These are phyloP conservation scores for Nannizziopsis barbatae DNA, from an alignment of 2,329 filamentous ascomycete genomes.

Conservation along the genomic window DNA sequence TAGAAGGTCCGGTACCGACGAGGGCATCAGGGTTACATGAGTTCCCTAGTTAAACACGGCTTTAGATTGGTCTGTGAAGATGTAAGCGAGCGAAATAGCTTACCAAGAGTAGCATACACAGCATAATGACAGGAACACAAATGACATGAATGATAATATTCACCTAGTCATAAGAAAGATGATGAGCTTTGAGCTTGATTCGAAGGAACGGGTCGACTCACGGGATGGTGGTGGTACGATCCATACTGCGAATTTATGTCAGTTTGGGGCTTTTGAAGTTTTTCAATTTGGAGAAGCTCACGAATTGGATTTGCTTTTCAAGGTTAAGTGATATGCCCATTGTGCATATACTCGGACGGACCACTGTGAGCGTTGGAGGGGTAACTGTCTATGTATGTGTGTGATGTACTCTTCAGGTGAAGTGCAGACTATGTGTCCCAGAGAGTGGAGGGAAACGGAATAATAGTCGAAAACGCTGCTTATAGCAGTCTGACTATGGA, in stretches of 20 bases:
- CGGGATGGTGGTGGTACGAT: conserved; percentile 53
- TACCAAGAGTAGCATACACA: conserved; percentile 51
- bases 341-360: background rate
- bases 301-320: conserved; percentile 56
- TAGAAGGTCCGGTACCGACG: conserved; percentile 40
- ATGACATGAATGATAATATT: conserved; percentile 54
- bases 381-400: too few relatives aligned
- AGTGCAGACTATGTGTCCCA: too few relatives aligned
- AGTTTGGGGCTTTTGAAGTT: conserved; percentile 8
- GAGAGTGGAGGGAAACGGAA: too few relatives aligned
- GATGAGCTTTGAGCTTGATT: background rate
- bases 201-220: conserved; percentile 27
- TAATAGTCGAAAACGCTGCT: too few relatives aligned
- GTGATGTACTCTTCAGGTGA: too few relatives aligned
- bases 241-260: conserved; percentile 44
- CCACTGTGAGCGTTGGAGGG: background rate
- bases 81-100: background rate
- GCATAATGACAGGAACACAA: conserved; percentile 51
- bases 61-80: background rate
- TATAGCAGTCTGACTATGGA: too few relatives aligned
- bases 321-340: conserved; percentile 40
- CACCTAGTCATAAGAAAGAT: conserved; percentile 35
- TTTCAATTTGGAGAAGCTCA: conserved; percentile 31
- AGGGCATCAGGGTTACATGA: conserved; percentile 42
- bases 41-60: conserved; percentile 37